Evolutionary conservation across 257 asterid species (phyloP).

Genomic region (Asclepias syriaca): DNA sequence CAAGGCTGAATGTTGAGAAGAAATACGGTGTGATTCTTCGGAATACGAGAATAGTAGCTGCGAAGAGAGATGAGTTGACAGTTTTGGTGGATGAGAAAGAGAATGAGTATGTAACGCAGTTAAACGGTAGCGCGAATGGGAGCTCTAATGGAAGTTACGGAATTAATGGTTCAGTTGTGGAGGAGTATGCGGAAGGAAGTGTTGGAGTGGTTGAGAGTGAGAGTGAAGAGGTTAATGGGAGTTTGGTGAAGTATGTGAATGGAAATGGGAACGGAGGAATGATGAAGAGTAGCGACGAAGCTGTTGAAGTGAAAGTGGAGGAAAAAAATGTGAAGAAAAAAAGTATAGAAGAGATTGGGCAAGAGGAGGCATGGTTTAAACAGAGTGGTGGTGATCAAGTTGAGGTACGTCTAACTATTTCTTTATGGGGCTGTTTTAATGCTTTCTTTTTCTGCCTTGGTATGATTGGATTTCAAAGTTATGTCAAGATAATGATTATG

Average conservation of each 20-base stretch:
- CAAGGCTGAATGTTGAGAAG: slow-evolving; percentile 16
- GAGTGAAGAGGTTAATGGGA: slow-evolving; percentile 34
- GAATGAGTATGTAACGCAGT: slow-evolving; percentile 7
- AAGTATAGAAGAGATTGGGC: slow-evolving; percentile 77
- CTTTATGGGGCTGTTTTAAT: neutral
- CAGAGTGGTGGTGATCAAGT: slow-evolving; percentile 28
- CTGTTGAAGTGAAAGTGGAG: slow-evolving; percentile 31
- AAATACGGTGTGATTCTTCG: neutral
- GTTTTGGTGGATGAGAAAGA: slow-evolving; percentile 19
- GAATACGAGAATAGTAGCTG: slow-evolving; percentile 6
- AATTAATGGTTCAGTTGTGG: slow-evolving; percentile 34
- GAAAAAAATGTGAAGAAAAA: slow-evolving; percentile 40
- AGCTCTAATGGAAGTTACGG: slow-evolving; percentile 30
- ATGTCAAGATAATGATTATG: neutral
- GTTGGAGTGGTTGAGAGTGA: slow-evolving; percentile 29
- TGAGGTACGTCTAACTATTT: slow-evolving; percentile 43
- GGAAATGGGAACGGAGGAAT: slow-evolving; percentile 47
- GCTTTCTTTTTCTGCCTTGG: neutral
- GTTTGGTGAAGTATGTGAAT: slow-evolving; percentile 41
- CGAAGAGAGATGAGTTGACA: slow-evolving; percentile 14
- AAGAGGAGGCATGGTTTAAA: slow-evolving; percentile 92
- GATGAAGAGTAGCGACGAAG: slow-evolving; percentile 22
- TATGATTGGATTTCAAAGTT: neutral
- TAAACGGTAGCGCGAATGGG: slow-evolving; percentile 20
- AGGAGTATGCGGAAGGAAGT: slow-evolving; percentile 18